Conservation (phyloP, 352 stramenopile genomes). For the Globisporangium nodosum region DNA sequence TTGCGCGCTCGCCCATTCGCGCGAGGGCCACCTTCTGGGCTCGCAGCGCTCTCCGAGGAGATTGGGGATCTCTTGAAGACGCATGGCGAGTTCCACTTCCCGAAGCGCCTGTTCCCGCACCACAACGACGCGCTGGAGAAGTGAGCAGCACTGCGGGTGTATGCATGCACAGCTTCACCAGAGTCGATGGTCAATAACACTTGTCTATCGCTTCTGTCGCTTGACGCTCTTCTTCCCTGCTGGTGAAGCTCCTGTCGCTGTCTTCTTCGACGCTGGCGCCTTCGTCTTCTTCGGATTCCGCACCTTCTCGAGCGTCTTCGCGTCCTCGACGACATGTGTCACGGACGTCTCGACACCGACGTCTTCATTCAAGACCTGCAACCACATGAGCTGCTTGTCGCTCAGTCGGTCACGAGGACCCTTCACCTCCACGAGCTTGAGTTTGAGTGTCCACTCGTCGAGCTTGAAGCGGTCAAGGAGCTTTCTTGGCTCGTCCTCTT, state of each 20-base stretch:
- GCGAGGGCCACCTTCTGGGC: constrained; percentile 1
- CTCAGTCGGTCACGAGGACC: constrained; percentile 77
- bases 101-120: constrained; percentile 22
- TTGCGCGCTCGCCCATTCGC: constrained; percentile 1
- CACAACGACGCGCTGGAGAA: constrained; percentile 11
- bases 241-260: constrained; percentile 1
- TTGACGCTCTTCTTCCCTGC: constrained; percentile 10
- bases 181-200: background rate
- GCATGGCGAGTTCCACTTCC: constrained; percentile 31
- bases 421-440: constrained; percentile 87
- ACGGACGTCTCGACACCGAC: constrained; percentile 54
- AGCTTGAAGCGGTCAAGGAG: constrained; percentile 12
- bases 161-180: background rate
- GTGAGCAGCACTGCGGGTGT: background rate
- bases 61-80: constrained; percentile 23
- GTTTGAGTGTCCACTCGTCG: constrained; percentile 12
- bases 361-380: constrained; percentile 54
- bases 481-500: background rate
- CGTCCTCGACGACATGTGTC: constrained; percentile 70
- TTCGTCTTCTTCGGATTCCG: constrained; percentile 17
- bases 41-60: constrained; percentile 17
- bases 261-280: background rate
- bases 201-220: constrained; percentile 11
- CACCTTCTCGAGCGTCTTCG: constrained; percentile 28
- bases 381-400: constrained; percentile 78